Percentiles rank a stretch among this genome's conserved stretches.
These are phyloP conservation scores for Dictyostelium discoideum DNA, from an alignment of 78 protist genomes.

Conservation along the genomic window DNA sequence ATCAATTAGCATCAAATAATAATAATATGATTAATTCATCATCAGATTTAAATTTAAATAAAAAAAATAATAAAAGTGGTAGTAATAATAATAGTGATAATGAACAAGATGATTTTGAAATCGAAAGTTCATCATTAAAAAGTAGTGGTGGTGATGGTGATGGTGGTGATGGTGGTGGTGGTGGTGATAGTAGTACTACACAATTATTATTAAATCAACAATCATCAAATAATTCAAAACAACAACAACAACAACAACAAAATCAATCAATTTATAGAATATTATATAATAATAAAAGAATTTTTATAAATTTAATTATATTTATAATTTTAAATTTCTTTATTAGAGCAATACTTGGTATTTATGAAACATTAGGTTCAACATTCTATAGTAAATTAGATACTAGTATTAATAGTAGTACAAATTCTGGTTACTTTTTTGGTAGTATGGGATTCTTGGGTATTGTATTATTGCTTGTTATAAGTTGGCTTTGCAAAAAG, in stretches of 20 bases:
- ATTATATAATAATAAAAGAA: neutral
- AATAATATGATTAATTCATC: neutral
- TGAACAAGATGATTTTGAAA: neutral
- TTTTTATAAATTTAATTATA: neutral
- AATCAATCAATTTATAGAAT: neutral
- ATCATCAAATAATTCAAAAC: neutral
- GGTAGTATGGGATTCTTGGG: conserved; percentile 25
- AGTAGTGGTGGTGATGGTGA: neutral
- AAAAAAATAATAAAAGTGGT: neutral
- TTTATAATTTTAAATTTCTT: conserved; percentile 7
- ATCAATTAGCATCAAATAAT: neutral
- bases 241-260: neutral
- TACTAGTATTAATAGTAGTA: neutral
- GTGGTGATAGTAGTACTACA: neutral
- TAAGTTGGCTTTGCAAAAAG: neutral
- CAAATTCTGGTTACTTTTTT: conserved; percentile 26
- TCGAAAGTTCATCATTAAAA: neutral
- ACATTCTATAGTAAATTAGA: neutral
- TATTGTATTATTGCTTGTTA: neutral
- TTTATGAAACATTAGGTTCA: conserved; percentile 13
- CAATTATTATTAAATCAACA: neutral
- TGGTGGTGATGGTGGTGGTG: neutral
- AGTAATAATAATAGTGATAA: neutral
- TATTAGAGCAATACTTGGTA: conserved; percentile 8
- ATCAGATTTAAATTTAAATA: neutral